Evolutionary conservation across 805 yeast species (phyloP).

Genomic region (Candida germanica): DNA sequence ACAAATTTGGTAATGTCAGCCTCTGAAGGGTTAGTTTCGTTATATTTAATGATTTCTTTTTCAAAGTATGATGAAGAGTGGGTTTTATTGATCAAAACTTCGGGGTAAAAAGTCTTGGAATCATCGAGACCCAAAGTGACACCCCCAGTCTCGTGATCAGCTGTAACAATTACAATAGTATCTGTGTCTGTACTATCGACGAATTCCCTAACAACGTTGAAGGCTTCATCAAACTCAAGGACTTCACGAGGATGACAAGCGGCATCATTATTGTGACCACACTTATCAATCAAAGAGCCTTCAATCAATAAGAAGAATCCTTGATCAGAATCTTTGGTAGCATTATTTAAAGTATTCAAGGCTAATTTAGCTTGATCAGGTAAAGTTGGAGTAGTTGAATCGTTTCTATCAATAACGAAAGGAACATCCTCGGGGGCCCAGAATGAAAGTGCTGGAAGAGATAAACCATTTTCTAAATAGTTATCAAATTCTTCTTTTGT

Average conservation of each 20-base stretch:
- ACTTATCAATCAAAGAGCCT: constrained; percentile 91
- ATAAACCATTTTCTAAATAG: constrained; percentile 53
- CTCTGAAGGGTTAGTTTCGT: constrained; percentile 38
- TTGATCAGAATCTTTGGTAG: constrained; percentile 65
- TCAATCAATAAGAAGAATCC: constrained; percentile 86
- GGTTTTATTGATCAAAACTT: constrained; percentile 61
- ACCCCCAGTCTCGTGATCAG: constrained; percentile 97
- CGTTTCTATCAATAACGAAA: constrained; percentile 74
- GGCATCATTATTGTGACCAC: constrained; percentile 90
- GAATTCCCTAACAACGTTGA: constrained; percentile 67
- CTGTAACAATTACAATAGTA: constrained; percentile 75
- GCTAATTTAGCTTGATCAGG: constrained; percentile 79
- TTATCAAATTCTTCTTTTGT: constrained; percentile 57
- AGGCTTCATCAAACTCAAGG: constrained; percentile 80
- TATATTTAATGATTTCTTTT: constrained; percentile 69
- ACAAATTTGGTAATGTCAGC: constrained; percentile 37
- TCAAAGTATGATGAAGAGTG: constrained; percentile 82
- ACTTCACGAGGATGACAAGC: constrained; percentile 89
- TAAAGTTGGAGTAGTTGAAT: constrained; percentile 60
- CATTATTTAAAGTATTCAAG: constrained; percentile 56
- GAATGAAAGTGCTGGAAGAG: constrained; percentile 74
- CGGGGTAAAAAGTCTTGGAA: constrained; percentile 64
- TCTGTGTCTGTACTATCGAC: constrained; percentile 68
- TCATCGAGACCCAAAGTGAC: constrained; percentile 25
- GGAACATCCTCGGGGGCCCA: constrained; percentile 79